phyloP scores from a whole-genome alignment of 768 basidiomycete species.

The Boletellus ananas region DNA sequence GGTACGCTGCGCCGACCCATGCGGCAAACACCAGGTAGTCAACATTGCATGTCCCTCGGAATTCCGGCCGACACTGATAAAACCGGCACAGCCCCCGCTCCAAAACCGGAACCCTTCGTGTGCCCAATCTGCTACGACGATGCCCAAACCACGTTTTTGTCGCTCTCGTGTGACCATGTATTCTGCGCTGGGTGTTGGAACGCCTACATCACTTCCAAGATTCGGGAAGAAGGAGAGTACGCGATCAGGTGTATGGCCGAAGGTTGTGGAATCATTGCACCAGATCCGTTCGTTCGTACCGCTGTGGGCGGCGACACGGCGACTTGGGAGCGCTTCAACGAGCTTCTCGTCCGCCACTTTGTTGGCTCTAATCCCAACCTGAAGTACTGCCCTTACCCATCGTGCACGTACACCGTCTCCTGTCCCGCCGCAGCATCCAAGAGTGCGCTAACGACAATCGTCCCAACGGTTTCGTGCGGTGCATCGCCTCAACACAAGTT shows the following conservation, averaged over 20 bases:
- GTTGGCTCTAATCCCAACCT: constrained; percentile 79
- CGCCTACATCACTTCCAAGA: constrained; percentile 74
- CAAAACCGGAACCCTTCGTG: constrained; percentile 54
- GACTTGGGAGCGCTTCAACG: constrained; percentile 71
- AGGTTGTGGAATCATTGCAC: constrained; percentile 60
- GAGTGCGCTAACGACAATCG: constrained; percentile 66
- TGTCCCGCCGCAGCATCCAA: constrained; percentile 80
- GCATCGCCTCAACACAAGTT: constrained; percentile 68
- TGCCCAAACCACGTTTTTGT: constrained; percentile 60
- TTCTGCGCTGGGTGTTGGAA: constrained; percentile 86
- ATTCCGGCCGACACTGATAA: neutral
- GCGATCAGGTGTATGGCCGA: constrained; percentile 78
- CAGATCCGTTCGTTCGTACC: constrained; percentile 58
- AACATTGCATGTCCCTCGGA: neutral
- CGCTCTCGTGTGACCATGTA: constrained; percentile 76
- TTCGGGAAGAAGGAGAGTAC: constrained; percentile 77
- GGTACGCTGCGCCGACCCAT: constrained; percentile 25
- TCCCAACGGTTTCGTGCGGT: constrained; percentile 87
- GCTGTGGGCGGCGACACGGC: constrained; percentile 54
- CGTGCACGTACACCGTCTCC: constrained; percentile 91
- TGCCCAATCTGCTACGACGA: constrained; percentile 96
- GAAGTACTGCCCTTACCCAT: constrained; percentile 94
- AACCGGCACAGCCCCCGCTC: constrained; percentile 16
- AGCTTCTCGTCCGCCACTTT: constrained; percentile 85
- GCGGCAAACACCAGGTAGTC: constrained; percentile 28